Conservation (phyloP, 192 early-diverging fungal species). For the Jimgerdemannia flammicorona region DNA sequence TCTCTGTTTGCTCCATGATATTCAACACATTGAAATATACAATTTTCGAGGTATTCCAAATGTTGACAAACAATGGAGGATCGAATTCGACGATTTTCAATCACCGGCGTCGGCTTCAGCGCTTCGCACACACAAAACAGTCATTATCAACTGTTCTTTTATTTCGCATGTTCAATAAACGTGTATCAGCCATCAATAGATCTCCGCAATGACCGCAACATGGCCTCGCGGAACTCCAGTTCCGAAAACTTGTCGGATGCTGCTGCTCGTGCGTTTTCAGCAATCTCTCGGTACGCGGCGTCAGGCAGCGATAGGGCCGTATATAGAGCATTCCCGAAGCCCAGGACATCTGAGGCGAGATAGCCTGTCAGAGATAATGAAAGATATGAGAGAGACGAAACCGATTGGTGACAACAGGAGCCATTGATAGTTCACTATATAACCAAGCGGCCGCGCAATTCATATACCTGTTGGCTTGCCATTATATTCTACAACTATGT, state of each 20-base stretch:
- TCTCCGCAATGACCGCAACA: slow-evolving; percentile 22
- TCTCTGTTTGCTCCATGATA: too few relatives aligned
- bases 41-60: too few relatives aligned
- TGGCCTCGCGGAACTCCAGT: slow-evolving; percentile 38
- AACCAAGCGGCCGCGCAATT: neutral
- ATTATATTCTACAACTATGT: slow-evolving; percentile 65
- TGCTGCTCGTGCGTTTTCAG: slow-evolving; percentile 53
- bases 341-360: slow-evolving; percentile 53
- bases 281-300: slow-evolving; percentile 41
- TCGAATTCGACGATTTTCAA: too few relatives aligned
- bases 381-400: slow-evolving; percentile 2
- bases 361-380: slow-evolving; percentile 54
- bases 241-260: slow-evolving; percentile 74
- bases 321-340: slow-evolving; percentile 62
- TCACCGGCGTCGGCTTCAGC: too few relatives aligned
- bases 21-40: too few relatives aligned
- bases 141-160: too few relatives aligned
- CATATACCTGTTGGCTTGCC: slow-evolving; percentile 24
- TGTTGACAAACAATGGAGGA: too few relatives aligned
- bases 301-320: slow-evolving; percentile 39
- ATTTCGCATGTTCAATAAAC: too few relatives aligned
- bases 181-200: neutral
- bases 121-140: too few relatives aligned
- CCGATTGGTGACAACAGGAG: neutral
- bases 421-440: neutral